These are phyloP conservation scores for Lentinula sp. DNA, from an alignment of 768 basidiomycete genomes.

Conservation along the genomic window DNA sequence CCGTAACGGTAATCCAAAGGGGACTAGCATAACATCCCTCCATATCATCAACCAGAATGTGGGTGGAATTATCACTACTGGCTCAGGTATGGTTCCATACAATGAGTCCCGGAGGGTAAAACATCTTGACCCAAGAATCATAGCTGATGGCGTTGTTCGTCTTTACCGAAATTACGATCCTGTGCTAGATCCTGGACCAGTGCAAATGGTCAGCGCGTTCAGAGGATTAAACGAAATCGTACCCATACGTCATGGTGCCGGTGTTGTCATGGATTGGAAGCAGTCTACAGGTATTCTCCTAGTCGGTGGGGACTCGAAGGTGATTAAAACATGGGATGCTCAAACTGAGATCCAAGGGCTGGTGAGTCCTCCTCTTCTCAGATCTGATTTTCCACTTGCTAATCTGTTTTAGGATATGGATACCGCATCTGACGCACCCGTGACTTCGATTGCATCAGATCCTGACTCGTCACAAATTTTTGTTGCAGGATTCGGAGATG, in stretches of 20 bases:
- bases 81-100: conserved; percentile 51
- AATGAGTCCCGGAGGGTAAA: background rate
- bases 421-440: conserved; percentile 85
- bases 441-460: conserved; percentile 82
- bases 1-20: conserved; percentile 80
- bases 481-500: conserved; percentile 90
- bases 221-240: conserved; percentile 78
- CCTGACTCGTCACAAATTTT: conserved; percentile 71
- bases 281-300: conserved; percentile 80
- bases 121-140: background rate
- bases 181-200: conserved; percentile 56
- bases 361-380: conserved; percentile 34
- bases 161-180: conserved; percentile 91
- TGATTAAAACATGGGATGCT: conserved; percentile 93
- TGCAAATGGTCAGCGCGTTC: conserved; percentile 94
- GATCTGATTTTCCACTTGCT: background rate
- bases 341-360: conserved; percentile 74
- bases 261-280: conserved; percentile 91
- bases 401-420: conserved; percentile 62
- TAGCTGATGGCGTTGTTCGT: conserved; percentile 90
- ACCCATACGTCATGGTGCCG: conserved; percentile 69
- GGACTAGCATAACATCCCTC: conserved; percentile 80
- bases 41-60: conserved; percentile 96
- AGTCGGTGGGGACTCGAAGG: conserved; percentile 87
- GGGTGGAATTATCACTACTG: conserved; percentile 83